Evolutionary conservation across 768 basidiomycete genomes (phyloP).

Genomic region (Amanita fuliginea): DNA sequence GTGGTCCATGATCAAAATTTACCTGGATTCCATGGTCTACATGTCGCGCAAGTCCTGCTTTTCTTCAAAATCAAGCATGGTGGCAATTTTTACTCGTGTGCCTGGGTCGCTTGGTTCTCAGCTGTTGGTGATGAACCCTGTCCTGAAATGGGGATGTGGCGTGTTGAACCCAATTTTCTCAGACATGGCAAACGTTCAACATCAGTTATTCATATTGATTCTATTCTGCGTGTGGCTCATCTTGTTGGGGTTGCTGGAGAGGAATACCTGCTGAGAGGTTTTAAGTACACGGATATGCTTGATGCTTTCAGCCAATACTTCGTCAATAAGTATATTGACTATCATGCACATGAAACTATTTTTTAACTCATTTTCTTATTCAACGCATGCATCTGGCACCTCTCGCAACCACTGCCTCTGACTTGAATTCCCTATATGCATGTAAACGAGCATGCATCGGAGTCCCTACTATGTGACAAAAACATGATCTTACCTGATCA

Average conservation of each 20-base stretch:
- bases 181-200: conserved; percentile 1
- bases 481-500: too few relatives aligned
- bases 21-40: conserved; percentile 14
- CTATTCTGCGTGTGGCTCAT: conserved; percentile 19
- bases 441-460: too few relatives aligned
- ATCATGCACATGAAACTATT: conserved; percentile 16
- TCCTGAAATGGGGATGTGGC: conserved; percentile 19
- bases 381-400: too few relatives aligned
- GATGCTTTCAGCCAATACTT: conserved; percentile 16
- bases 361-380: too few relatives aligned
- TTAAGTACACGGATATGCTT: conserved; percentile 13
- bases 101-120: conserved; percentile 19
- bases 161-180: conserved; percentile 16
- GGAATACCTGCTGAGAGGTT: conserved; percentile 9
- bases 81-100: conserved; percentile 14
- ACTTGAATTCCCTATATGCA: too few relatives aligned
- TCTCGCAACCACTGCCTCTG: too few relatives aligned
- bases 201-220: conserved; percentile 16
- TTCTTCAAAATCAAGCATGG: conserved; percentile 18
- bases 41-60: conserved; percentile 14
- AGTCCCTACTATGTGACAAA: too few relatives aligned
- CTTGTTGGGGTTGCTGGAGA: conserved; percentile 17
- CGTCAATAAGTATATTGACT: conserved; percentile 21
- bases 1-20: conserved; percentile 10
- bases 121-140: conserved; percentile 12